Evolutionary conservation across 345 rosid genomes (phyloP).

Genomic region (Dovyalis caffra): DNA sequence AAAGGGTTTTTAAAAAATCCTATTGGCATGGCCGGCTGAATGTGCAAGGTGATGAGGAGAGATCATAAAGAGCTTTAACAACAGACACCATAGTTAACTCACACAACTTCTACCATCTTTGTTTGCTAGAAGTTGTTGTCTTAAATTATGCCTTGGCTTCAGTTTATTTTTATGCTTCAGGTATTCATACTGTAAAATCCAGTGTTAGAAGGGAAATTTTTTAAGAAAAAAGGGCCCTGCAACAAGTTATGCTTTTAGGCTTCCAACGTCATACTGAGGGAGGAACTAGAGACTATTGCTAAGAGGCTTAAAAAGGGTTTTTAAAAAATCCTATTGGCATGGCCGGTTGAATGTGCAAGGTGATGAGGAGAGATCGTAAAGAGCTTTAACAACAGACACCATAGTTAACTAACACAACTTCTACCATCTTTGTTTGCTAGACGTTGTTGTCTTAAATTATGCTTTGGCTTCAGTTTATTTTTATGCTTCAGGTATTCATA

Average conservation of each 20-base stretch:
- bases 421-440: not conserved
- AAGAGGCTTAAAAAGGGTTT: not conserved
- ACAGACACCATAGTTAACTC: not conserved
- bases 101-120: not conserved
- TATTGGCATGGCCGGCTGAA: not conserved
- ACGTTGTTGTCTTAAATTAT: not conserved
- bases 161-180: not conserved
- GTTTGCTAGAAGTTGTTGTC: not conserved
- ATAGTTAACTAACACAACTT: not conserved
- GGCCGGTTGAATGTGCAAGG: not conserved
- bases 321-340: not conserved
- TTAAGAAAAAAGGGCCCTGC: not conserved
- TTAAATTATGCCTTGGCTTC: not conserved
- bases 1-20: not conserved
- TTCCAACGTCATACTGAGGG: not conserved
- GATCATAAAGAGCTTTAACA: not conserved
- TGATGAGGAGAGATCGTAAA: not conserved
- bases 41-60: not conserved
- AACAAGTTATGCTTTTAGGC: not conserved
- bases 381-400: not conserved
- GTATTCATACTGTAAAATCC: not conserved
- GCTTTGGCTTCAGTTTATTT: not conserved
- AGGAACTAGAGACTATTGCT: not conserved
- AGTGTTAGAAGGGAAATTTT: not conserved
- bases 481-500: not conserved